phyloP scores from a whole-genome alignment of 768 basidiomycete genomes.

The Leucocoprinus leucothites region DNA sequence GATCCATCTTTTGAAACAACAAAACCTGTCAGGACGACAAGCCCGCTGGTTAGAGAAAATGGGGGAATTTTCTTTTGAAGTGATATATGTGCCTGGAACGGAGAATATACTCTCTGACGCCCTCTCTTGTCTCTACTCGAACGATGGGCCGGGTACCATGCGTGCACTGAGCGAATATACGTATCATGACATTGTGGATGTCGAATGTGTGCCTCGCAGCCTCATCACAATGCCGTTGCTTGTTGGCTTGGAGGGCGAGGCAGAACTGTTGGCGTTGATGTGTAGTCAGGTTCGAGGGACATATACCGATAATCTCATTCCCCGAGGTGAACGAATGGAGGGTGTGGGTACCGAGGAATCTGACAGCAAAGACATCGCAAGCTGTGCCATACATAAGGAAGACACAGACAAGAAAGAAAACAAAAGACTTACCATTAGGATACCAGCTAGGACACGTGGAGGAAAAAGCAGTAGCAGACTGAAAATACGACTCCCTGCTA shows the following conservation, averaged over 20 bases:
- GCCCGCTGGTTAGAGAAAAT: constrained; percentile 38
- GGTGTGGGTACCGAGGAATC: neutral
- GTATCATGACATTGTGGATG: constrained; percentile 15
- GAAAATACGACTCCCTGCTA: no score
- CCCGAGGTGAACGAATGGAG: constrained; percentile 13
- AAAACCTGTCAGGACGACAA: constrained; percentile 32
- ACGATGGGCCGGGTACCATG: constrained; percentile 21
- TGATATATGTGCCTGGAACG: constrained; percentile 29
- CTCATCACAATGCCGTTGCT: constrained; percentile 1
- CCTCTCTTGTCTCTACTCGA: constrained; percentile 29
- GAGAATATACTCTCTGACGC: constrained; percentile 40
- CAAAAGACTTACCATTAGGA: neutral
- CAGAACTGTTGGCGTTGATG: neutral
- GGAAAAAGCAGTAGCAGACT: no score
- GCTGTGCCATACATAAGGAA: neutral
- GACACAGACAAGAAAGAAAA: neutral
- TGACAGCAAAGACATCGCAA: no score
- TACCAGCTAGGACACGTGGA: no score
- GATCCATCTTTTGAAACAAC: constrained; percentile 27
- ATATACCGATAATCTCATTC: neutral
- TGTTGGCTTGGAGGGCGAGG: constrained; percentile 4
- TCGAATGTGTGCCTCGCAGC: neutral
- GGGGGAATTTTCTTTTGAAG: constrained; percentile 32
- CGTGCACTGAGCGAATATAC: constrained; percentile 19
- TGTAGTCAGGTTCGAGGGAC: no score